Base-by-base conservation (phyloP, 2,329 filamentous ascomycete species). In the Ophiostoma montium region DNA sequence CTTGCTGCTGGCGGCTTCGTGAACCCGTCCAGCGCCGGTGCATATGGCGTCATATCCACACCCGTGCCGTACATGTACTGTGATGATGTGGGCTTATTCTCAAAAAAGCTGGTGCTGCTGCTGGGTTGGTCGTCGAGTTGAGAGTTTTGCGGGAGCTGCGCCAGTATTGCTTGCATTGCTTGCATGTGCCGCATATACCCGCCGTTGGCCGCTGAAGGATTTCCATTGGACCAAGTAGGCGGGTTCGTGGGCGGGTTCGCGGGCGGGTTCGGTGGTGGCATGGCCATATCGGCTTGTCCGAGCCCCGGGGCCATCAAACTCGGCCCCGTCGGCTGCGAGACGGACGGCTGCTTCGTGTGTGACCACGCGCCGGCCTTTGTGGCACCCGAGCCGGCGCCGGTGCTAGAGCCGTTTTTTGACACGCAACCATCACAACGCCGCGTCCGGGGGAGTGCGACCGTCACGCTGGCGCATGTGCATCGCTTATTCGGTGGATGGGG, bases 381-480 rank as follows among this genome's bases (percentile, higher is more conserved):
- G 18, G 39, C 15, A 15, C 39, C 41, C n/a, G 31, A 42, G 11
- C 27, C 58, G 52, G 15, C 65, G 58, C 53, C 21, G 23, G 38
- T 35, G 42, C 21, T 41, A 12, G 31, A 23, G 13, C 44, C 23
- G 5, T 21, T 16, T 15, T 53, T 59, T 1, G 57, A 31, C 1
- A 56, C 54, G 56, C 77, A 81, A 35, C 63, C 63, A 36, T 63
- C 63, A 49, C 77, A 81, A 48, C 70, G 70, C 52, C 76, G 71
- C 54, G 74, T 74, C 55, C 71, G 70, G 1, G 77, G 76, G 50
- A 82, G 76, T 8, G 77, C 77, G 32, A 76, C 77, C 15, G 80
- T 82, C n/a, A 84, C 71, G 52, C 73, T 72, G 39, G 72, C 71
- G 60, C 77, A 83, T 32, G 70, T 71, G 61, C 80, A 85, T n/a